Base-by-base conservation (phyloP, 208 protist genomes). In the Trypanosoma vivax region DNA sequence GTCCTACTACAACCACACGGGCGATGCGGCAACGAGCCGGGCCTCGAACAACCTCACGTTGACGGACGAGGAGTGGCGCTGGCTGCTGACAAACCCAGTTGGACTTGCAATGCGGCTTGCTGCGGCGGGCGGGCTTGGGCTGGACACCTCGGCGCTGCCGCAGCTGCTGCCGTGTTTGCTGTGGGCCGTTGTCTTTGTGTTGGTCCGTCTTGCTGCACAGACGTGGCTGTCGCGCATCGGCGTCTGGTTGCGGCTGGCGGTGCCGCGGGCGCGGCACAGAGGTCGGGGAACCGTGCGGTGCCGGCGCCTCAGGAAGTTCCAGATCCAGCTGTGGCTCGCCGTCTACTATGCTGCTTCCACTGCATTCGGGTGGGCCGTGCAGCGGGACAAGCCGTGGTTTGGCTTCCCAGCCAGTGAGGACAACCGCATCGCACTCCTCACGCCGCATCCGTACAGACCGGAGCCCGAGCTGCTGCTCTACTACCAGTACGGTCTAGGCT, bases 281-380 rank as follows among this genome's bases (percentile, higher is more conserved):
- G 52, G 23, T 39, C 75, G 74, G 9, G 40, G 4, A 25, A 45
- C 25, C 11, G 70, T 68, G 37, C 65, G 65, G 40, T 34, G 50
- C 31, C 41, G 60, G 14, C 73, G 73, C 25, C 49, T 85, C 33
- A 49, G 68, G 23, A 90, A 86, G 59, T 90, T 90, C 43, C 72
- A 83, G 50, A 82, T 81, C 37, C 82, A 90, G 50, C 10, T 77
- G n/a, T 90, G 77, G 82, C 65, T 90, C 13, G 38, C 66, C 29
- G 16, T 73, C 5, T 86, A 72, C 63, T 90, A 90, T 60, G 57
- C 68, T 10, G 55, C 43, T 7, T 83, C 76, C 18, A 64, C 64
- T 27, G 34, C 59, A 35, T 90, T 86, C 45, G 77, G 77, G 10
- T 83, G 73, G 48, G 50, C 31, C 13, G 67, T 81, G 29, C 73